Evolutionary conservation across 306 rosid genomes (phyloP).

Genomic region (Acacia acuminata): DNA sequence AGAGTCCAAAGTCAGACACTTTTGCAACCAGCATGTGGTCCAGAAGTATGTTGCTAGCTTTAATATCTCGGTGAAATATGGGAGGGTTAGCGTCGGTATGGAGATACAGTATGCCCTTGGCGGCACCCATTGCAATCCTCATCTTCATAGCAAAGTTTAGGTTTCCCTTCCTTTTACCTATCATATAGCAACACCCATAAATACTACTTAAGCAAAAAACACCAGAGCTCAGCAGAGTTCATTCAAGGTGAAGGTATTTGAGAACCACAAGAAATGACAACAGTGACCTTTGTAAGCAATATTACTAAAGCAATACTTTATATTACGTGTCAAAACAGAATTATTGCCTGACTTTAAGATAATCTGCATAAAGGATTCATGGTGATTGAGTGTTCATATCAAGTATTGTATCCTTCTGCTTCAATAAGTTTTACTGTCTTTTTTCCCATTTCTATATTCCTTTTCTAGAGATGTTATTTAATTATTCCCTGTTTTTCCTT

Average conservation of each 20-base stretch:
- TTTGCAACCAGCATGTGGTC: slow-evolving; percentile 68
- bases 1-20: slow-evolving; percentile 94
- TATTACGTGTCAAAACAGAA: background rate
- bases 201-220: slow-evolving; percentile 16
- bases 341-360: background rate
- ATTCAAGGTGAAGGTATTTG: background rate
- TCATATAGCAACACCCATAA: slow-evolving; percentile 32
- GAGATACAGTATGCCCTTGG: slow-evolving; percentile 83
- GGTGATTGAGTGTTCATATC: background rate
- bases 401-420: background rate
- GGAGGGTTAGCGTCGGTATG: slow-evolving; percentile 97
- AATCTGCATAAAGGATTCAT: background rate
- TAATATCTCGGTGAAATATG: slow-evolving; percentile 87
- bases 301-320: background rate
- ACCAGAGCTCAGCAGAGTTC: background rate
- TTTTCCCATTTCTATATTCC: background rate
- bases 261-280: background rate
- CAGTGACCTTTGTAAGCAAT: background rate
- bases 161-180: slow-evolving; percentile 52
- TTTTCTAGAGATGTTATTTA: background rate
- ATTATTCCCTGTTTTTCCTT: slow-evolving; percentile 10
- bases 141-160: slow-evolving; percentile 62
- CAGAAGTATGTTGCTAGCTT: slow-evolving; percentile 86
- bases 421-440: background rate
- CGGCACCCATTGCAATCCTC: slow-evolving; percentile 75